phyloP scores from a whole-genome alignment of 2,329 filamentous ascomycete genomes.

The Nemania sp. region DNA sequence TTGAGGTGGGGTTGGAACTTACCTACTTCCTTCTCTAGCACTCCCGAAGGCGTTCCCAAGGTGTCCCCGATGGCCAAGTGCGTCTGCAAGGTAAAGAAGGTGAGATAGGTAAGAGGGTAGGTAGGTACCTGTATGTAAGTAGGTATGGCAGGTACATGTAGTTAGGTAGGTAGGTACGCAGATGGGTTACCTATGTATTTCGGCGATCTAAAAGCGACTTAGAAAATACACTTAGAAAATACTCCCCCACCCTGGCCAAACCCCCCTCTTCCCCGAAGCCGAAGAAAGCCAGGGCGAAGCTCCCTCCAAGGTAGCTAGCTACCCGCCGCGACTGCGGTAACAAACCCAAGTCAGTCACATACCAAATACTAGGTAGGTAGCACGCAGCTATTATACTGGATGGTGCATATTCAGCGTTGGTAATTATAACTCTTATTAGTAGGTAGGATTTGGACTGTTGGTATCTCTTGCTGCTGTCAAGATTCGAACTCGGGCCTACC shows the following conservation, averaged over 20 bases:
- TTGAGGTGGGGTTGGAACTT: constrained; percentile 23
- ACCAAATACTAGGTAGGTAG: too few relatives aligned
- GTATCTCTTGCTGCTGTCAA: constrained; percentile 14
- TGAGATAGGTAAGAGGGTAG: too few relatives aligned
- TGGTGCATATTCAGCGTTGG: not conserved
- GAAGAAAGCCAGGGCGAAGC: too few relatives aligned
- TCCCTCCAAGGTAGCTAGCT: too few relatives aligned
- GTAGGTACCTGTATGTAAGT: too few relatives aligned
- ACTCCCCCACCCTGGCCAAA: too few relatives aligned
- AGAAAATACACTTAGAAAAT: too few relatives aligned
- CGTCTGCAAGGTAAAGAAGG: not conserved
- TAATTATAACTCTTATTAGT: constrained; percentile 31
- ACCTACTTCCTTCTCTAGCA: constrained; percentile 1
- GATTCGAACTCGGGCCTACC: constrained; percentile 14
- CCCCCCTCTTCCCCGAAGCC: too few relatives aligned
- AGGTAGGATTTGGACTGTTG: constrained; percentile 17
- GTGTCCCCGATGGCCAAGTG: not conserved
- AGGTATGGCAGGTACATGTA: too few relatives aligned
- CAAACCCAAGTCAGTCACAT: not conserved
- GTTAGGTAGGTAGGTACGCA: too few relatives aligned
- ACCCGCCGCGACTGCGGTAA: too few relatives aligned
- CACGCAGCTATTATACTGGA: too few relatives aligned
- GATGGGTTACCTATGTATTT: not conserved
- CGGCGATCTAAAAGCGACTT: not conserved
- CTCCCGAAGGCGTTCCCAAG: constrained; percentile 4